Evolutionary conservation across 352 stramenopile genomes (phyloP), one percentile per base, ranked within the genome.

Genomic region (Phytophthora vignae): DNA sequence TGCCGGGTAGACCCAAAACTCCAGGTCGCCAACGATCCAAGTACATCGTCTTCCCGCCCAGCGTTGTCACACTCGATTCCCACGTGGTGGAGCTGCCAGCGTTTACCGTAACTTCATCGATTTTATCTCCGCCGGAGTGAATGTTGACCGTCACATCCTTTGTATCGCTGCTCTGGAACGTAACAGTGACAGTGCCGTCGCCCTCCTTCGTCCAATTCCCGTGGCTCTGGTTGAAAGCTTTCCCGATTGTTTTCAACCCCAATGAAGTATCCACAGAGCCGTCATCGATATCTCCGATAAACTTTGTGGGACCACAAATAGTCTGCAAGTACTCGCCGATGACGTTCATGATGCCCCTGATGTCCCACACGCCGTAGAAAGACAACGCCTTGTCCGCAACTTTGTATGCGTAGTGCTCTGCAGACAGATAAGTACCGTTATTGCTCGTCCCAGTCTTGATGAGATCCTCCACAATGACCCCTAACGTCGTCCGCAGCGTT

Each of bases 401-500:
- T 17, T 58, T 69, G 22, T 71, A 63, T 4, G 69, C 68, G 57
- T 79, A 87, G 11, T 83, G 54, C 19, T 71, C 71, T 5, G 55
- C 27, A 17, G 59, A 60, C 10, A 80, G 9, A 12, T 64, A 73
- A 1, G 73, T 76, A 21, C 69, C 75, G 27, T 62, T 73, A 19
- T 59, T 71, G 59, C 52, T 73, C 60, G 73, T 65, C 2, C 65
- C 57, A 0, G 65, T 63, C 33, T 78, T 77, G n/a, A 85, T 68
- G 4, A 84, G 59, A 44, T 76, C 55, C 48, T 84, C 76, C 11
- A 86, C 59, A 49, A 88, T 82, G 36, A 81, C 71, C 33, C 79
- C 66, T n/a, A 86, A 22, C 0, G 78, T 83, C 57, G 74, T 85
- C 31, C 78, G 66, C 11, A 88, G 69, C 4, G 73, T 64, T 25